These are phyloP conservation scores for Clavispora vitiphila DNA, from an alignment of 805 yeast species.

Conservation along the genomic window DNA sequence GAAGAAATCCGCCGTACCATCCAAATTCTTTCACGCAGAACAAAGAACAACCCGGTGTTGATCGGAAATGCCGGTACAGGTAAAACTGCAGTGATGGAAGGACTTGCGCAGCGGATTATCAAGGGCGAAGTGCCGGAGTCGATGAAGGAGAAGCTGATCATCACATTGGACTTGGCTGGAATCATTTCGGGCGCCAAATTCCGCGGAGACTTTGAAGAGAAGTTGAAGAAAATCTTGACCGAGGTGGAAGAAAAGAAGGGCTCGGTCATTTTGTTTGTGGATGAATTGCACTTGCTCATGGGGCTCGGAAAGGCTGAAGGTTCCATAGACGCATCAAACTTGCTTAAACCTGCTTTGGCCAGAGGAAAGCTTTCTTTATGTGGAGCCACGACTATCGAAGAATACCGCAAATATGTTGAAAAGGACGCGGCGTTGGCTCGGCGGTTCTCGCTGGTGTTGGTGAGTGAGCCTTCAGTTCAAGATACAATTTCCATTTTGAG, in stretches of 20 bases:
- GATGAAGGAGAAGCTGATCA: conserved; percentile 78
- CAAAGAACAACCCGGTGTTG: conserved; percentile 91
- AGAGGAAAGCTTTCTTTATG: conserved; percentile 89
- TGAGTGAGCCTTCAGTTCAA: conserved; percentile 83
- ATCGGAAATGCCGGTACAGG: conserved; percentile 99
- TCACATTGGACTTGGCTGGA: conserved; percentile 83
- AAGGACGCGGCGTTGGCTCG: conserved; percentile 95
- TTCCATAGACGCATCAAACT: conserved; percentile 89
- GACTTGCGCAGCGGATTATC: conserved; percentile 88
- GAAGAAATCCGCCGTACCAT: conserved; percentile 91
- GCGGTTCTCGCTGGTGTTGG: conserved; percentile 83
- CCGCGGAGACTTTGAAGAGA: conserved; percentile 93
- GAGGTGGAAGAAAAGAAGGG: conserved; percentile 81
- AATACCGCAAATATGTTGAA: conserved; percentile 87
- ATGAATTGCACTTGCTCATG: conserved; percentile 82
- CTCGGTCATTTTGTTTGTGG: conserved; percentile 75
- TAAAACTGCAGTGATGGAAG: conserved; percentile 95
- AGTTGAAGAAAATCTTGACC: conserved; percentile 72
- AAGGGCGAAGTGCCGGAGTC: conserved; percentile 93
- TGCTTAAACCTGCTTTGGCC: conserved; percentile 89
- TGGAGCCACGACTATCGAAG: conserved; percentile 95
- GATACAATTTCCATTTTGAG: conserved; percentile 89
- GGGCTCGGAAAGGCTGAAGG: conserved; percentile 95
- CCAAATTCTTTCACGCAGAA: conserved; percentile 85
- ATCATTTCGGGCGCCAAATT: conserved; percentile 92